Percentiles rank a stretch among this genome's conserved stretches.
Conservation (phyloP, 2,329 filamentous ascomycete species). For the Fusarium napiforme region DNA sequence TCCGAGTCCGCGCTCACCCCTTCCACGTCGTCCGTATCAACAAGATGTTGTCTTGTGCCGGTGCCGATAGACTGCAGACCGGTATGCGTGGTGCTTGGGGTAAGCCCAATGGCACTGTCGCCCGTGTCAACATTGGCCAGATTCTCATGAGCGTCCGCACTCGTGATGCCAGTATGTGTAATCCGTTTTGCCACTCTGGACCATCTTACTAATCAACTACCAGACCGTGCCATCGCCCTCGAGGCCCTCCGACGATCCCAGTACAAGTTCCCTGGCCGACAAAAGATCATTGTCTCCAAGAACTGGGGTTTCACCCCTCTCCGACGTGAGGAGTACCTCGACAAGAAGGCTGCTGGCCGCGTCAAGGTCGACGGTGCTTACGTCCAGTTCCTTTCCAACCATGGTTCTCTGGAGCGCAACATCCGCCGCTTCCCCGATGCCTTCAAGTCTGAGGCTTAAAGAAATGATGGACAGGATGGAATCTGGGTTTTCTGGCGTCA, state of each 20-base stretch:
- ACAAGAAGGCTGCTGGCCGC: conserved; percentile 91
- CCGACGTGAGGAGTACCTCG: conserved; percentile 95
- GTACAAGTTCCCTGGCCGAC: conserved; percentile 99
- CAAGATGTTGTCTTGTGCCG: conserved; percentile 99
- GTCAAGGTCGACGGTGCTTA: conserved; percentile 99
- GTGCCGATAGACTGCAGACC: conserved; percentile 99
- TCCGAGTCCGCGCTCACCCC: conserved; percentile 89
- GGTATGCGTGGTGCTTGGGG: conserved; percentile 99
- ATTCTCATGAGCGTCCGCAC: conserved; percentile 98
- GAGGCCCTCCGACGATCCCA: conserved; percentile 99
- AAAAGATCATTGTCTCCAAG: conserved; percentile 99
- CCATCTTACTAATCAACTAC: conserved; percentile 42
- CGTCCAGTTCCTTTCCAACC: conserved; percentile 98
- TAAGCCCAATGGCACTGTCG: conserved; percentile 98
- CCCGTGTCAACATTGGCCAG: conserved; percentile 99
- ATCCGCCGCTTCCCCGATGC: conserved; percentile 95
- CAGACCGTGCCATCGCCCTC: conserved; percentile 90
- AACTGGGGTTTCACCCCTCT: conserved; percentile 99
- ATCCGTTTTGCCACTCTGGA: conserved; percentile 20
- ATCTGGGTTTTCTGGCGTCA: conserved; percentile 59
- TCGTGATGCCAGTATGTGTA: conserved; percentile 83
- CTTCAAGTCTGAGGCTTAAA: conserved; percentile 72
- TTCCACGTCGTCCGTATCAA: conserved; percentile 99
- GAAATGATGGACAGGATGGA: conserved; percentile 54
- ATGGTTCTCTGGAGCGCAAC: conserved; percentile 87